Evolutionary conservation across 2,329 filamentous ascomycete genomes (phyloP).

Genomic region (Aspergillus sp.): DNA sequence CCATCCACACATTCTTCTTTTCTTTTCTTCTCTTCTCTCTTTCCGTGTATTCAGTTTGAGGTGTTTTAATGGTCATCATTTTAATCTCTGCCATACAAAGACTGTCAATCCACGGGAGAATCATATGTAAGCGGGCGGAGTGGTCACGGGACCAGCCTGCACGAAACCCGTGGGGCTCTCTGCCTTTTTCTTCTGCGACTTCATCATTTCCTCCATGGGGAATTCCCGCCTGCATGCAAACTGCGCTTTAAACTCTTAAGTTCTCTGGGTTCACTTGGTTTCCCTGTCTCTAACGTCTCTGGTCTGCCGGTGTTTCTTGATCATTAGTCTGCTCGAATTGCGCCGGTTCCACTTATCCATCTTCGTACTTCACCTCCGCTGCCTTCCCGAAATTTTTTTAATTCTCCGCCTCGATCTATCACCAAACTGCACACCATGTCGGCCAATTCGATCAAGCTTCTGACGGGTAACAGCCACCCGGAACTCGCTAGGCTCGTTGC

Average conservation of each 20-base stretch:
- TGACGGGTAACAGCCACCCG: conserved; percentile 68
- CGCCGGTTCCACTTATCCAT: not conserved
- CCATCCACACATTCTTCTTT: conserved; percentile 3
- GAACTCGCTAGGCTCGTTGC: conserved; percentile 62
- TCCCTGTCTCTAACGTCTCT: no score
- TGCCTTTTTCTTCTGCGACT: not conserved
- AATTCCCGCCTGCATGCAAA: not conserved
- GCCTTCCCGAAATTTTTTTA: conserved; percentile 3
- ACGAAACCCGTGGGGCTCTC: not conserved
- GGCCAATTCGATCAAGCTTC: conserved; percentile 64
- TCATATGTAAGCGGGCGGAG: no score
- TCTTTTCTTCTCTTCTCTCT: conserved; percentile 11
- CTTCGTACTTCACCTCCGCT: not conserved
- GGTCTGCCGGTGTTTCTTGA: no score
- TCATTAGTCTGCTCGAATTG: not conserved
- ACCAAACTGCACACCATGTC: conserved; percentile 45
- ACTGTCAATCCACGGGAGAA: not conserved
- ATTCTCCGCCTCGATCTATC: conserved; percentile 1
- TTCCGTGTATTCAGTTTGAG: conserved; percentile 7
- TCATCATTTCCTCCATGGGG: not conserved
- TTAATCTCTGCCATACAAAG: not conserved
- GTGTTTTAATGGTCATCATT: not conserved
- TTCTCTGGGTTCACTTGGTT: no score
- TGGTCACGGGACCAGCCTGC: not conserved
- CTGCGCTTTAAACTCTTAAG: no score